Percentiles rank a stretch among this genome's conserved stretches.
Evolutionary conservation across 2,329 filamentous ascomycete species (phyloP).

Genomic region (Stenocarpella maydis): DNA sequence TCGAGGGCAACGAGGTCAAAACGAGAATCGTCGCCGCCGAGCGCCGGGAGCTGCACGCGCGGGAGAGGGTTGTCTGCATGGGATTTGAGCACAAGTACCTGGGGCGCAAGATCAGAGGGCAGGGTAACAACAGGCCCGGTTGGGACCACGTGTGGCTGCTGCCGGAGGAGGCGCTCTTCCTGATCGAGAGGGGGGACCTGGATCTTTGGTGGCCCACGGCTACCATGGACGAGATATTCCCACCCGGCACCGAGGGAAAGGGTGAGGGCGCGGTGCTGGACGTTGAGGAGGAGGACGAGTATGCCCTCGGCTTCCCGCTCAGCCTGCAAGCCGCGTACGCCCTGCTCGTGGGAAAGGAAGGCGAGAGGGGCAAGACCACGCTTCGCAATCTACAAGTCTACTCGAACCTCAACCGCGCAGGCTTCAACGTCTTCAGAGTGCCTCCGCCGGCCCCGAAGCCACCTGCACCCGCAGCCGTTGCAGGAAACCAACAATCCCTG

Average conservation of each 20-base stretch:
- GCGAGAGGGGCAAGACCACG: constrained; percentile 64
- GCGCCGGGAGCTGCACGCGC: constrained; percentile 42
- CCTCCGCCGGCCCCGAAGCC: constrained; percentile 43
- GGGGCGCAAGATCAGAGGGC: constrained; percentile 68
- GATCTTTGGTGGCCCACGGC: constrained; percentile 83
- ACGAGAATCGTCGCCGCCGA: constrained; percentile 26
- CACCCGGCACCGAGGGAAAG: constrained; percentile 41
- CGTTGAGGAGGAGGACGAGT: constrained; percentile 53
- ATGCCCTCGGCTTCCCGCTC: constrained; percentile 77
- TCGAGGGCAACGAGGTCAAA: constrained; percentile 48
- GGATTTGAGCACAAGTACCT: constrained; percentile 77
- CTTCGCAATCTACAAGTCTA: constrained; percentile 91
- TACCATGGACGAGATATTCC: constrained; percentile 58
- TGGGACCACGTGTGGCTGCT: constrained; percentile 80
- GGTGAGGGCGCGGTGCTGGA: constrained; percentile 39
- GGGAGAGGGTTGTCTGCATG: constrained; percentile 69
- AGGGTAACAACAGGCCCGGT: constrained; percentile 62
- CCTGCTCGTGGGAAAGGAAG: constrained; percentile 77
- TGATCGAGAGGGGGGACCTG: constrained; percentile 86
- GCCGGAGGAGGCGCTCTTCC: constrained; percentile 89
- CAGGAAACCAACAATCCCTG: constrained; percentile 42
- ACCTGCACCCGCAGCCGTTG: constrained; percentile 31
- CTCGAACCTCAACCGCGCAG: constrained; percentile 80
- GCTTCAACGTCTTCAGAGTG: constrained; percentile 82
- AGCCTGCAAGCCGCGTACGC: constrained; percentile 92